Percentiles rank a stretch among this genome's conserved stretches.
Evolutionary conservation across 1,284 basidiomycete genomes (phyloP).

Genomic region (Mrakiaceae sp.): DNA sequence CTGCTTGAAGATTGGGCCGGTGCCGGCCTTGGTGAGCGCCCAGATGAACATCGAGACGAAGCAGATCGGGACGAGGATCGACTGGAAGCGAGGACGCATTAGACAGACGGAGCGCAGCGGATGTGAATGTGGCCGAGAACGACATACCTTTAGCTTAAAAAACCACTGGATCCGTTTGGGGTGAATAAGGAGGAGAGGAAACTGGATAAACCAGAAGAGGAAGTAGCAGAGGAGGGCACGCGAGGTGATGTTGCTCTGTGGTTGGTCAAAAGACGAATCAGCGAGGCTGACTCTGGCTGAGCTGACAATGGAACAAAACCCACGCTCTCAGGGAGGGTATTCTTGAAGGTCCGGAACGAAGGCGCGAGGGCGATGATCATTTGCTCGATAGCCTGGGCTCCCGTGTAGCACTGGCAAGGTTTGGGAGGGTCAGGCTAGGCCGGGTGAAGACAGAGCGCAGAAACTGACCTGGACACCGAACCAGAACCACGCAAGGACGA

Average conservation of each 20-base stretch:
- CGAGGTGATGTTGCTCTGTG: constrained; percentile 46
- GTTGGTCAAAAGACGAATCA: too few species aligned
- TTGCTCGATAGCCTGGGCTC: constrained; percentile 47
- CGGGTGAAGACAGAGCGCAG: constrained; percentile 31
- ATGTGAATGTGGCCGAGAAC: too few species aligned
- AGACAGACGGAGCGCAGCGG: too few species aligned
- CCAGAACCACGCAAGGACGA: constrained; percentile 67
- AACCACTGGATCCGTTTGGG: constrained; percentile 61
- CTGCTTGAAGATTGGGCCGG: constrained; percentile 41
- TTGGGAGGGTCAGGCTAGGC: constrained; percentile 14
- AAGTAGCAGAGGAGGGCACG: constrained; percentile 53
- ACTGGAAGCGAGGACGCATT: background rate
- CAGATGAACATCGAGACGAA: constrained; percentile 9
- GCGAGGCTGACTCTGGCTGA: too few species aligned
- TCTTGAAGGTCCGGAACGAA: constrained; percentile 49
- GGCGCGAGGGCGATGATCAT: constrained; percentile 74
- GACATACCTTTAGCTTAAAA: constrained; percentile 36
- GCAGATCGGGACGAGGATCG: constrained; percentile 7
- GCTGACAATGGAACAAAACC: background rate
- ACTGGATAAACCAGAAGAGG: constrained; percentile 61
- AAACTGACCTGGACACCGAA: constrained; percentile 48
- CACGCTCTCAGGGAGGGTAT: constrained; percentile 47
- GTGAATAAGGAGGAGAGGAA: constrained; percentile 62
- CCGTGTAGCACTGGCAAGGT: constrained; percentile 18
- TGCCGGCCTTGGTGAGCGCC: constrained; percentile 49